Base-by-base conservation (phyloP, 306 rosid species). In the Acacia melanoxylon region DNA sequence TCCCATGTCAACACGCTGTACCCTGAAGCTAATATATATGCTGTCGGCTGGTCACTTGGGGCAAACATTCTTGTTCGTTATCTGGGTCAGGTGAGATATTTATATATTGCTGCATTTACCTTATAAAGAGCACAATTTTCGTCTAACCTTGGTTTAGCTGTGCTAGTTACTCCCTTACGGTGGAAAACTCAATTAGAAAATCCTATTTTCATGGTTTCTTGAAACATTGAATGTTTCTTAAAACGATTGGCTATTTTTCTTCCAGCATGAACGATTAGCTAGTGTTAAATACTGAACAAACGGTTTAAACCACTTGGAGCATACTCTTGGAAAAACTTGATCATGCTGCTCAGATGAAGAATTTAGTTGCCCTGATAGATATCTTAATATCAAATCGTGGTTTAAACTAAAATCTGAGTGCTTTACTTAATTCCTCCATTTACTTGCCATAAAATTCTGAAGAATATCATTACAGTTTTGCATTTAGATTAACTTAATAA, bases 1-100 rank as follows among this genome's bases (percentile, higher is more conserved):
- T 89, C 86, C 12, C 97, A 91, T 90, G 93, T 95, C 74, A 82
- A 89, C 24, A 54, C 61, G 75, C 86, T 88, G 66, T 93, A 92
- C 83, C 96, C 93, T 0, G 67, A 86, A 66, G 97, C 99, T 33
- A 92, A 95, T 86, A n/a, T 95, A 22, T 93, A 95, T 82, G 98
- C 91, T 0, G 93, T 69, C 82, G 99, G 99, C 29, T 95, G 99
- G 99, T 95, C 99, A 74, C 94, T 95, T 51, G 99, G 99, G 4
- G 99, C 96, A 46, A 95, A 95, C 85, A 91, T 95, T 87, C 99
- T 95, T 22, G 97, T 95, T 79, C 95, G 88, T 66, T 95, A 95
- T 80, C 80, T 95, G 89, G 99, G 94, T 48, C 91, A 89, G 97
- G 98, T 93, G 88, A 37, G 83, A 72, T 58, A 11, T 37, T 41